Evolutionary conservation across 345 rosid genomes (phyloP).

Genomic region (Limnanthes douglasii): DNA sequence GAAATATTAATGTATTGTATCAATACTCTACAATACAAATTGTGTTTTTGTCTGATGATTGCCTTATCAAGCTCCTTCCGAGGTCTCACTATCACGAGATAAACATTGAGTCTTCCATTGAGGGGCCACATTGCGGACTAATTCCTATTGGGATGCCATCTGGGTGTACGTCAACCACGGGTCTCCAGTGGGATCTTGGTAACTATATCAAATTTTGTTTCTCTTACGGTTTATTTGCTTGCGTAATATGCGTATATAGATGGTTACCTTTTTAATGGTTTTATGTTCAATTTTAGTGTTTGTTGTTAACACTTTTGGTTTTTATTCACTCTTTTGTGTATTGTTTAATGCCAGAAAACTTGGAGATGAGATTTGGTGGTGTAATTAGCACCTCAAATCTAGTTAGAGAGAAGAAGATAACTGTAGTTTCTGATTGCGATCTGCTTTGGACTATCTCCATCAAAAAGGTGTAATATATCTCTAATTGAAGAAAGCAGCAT

Average conservation of each 20-base stretch:
- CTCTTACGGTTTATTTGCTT: slow-evolving; percentile 4
- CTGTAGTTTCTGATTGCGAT: slow-evolving; percentile 61
- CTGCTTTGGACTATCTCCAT: slow-evolving; percentile 94
- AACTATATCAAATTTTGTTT: slow-evolving; percentile 14
- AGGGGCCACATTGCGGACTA: slow-evolving; percentile 92
- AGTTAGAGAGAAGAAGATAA: slow-evolving; percentile 39
- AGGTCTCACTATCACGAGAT: slow-evolving; percentile 50
- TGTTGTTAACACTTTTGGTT: too few species aligned
- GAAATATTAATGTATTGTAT: slow-evolving; percentile 66
- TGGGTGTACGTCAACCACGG: slow-evolving; percentile 56
- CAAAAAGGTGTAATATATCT: slow-evolving; percentile 24
- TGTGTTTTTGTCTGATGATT: slow-evolving; percentile 60
- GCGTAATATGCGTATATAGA: too few species aligned
- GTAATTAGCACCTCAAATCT: slow-evolving; percentile 73
- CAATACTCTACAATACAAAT: slow-evolving; percentile 38
- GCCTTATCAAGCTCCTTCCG: slow-evolving; percentile 75
- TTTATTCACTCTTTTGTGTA: too few species aligned
- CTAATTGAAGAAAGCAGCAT: too few species aligned
- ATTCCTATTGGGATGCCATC: slow-evolving; percentile 74
- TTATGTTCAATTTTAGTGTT: too few species aligned
- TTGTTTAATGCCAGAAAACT: too few species aligned
- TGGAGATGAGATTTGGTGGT: slow-evolving; percentile 76
- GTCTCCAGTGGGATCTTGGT: slow-evolving; percentile 90
- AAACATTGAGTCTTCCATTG: slow-evolving; percentile 31
- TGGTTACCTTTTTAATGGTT: too few species aligned